A percentile compares a stretch with the other conserved stretches of the same genome.
Conservation (phyloP, 129 eudicot genomes). For the Helianthus annuus region DNA sequence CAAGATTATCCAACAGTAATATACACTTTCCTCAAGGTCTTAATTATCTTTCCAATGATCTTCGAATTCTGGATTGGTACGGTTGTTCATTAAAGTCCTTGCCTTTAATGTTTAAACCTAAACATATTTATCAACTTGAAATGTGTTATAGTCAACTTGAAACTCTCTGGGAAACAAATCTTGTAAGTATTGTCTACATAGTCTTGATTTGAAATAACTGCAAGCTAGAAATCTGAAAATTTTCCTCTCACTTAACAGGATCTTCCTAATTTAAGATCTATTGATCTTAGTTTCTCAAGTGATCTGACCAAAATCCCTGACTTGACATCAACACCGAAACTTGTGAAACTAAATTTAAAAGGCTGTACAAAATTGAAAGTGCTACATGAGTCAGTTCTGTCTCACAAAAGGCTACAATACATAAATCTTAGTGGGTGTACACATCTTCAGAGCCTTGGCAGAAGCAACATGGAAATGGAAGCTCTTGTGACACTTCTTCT, state of each 20-base stretch:
- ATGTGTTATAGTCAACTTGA: slow-evolving; percentile 28
- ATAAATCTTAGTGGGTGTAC: slow-evolving; percentile 18
- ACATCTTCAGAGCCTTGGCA: slow-evolving; percentile 12
- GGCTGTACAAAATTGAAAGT: slow-evolving; percentile 7
- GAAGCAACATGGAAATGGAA: slow-evolving; percentile 20
- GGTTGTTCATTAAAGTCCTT: slow-evolving; percentile 24
- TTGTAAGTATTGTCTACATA: slow-evolving; percentile 4
- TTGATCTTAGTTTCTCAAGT: slow-evolving; percentile 26
- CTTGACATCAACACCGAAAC: slow-evolving; percentile 12
- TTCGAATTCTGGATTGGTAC: slow-evolving; percentile 26
- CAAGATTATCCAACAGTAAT: no score
- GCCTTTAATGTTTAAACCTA: slow-evolving; percentile 22
- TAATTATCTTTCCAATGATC: slow-evolving; percentile 24
- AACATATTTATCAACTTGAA: slow-evolving; percentile 23
- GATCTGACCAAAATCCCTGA: slow-evolving; percentile 13
- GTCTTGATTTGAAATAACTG: not conserved
- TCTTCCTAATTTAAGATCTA: slow-evolving; percentile 25
- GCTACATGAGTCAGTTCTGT: slow-evolving; percentile 20
- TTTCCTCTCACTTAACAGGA: not conserved
- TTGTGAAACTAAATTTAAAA: slow-evolving; percentile 18
- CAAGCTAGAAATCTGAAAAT: not conserved
- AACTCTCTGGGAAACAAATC: slow-evolving; percentile 8
- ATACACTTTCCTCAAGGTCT: slow-evolving; percentile 26
- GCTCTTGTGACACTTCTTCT: slow-evolving; percentile 22
- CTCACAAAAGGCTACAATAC: slow-evolving; percentile 1